Conservation (phyloP, 2,329 filamentous ascomycete genomes). For the Arthrocladium fulminans region DNA sequence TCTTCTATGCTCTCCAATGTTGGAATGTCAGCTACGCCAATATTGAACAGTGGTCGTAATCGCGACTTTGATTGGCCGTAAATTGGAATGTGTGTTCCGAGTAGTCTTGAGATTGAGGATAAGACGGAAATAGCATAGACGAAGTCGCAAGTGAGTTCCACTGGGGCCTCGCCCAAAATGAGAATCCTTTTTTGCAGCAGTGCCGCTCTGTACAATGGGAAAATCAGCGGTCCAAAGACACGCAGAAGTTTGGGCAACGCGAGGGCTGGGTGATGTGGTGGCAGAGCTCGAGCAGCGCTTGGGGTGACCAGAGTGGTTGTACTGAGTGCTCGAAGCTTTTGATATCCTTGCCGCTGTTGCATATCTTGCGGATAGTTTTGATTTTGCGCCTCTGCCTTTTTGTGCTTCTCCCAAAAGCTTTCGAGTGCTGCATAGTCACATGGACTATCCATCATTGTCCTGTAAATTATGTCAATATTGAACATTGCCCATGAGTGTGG, state of each 20-base stretch:
- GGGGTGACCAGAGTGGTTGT: constrained; percentile 34
- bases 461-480: constrained; percentile 24
- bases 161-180: constrained; percentile 75
- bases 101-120: constrained; percentile 71
- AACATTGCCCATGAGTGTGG: neutral
- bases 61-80: constrained; percentile 53
- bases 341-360: constrained; percentile 24
- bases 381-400: constrained; percentile 24
- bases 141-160: constrained; percentile 79
- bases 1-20: constrained; percentile 47
- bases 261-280: constrained; percentile 75
- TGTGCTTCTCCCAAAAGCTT: constrained; percentile 67
- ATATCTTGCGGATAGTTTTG: neutral
- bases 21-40: constrained; percentile 88
- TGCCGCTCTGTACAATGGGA: constrained; percentile 80
- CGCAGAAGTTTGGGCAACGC: constrained; percentile 70
- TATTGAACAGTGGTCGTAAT: constrained; percentile 75
- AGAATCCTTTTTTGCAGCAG: constrained; percentile 80
- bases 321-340: constrained; percentile 33
- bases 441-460: constrained; percentile 54
- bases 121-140: constrained; percentile 93
- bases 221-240: constrained; percentile 81
- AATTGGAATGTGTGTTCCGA: constrained; percentile 59
- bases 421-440: constrained; percentile 58
- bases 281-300: constrained; percentile 51